Evolutionary conservation across 495 filamentous ascomycete genomes (phyloP).

Genomic region (Aspergillus kassunensis): DNA sequence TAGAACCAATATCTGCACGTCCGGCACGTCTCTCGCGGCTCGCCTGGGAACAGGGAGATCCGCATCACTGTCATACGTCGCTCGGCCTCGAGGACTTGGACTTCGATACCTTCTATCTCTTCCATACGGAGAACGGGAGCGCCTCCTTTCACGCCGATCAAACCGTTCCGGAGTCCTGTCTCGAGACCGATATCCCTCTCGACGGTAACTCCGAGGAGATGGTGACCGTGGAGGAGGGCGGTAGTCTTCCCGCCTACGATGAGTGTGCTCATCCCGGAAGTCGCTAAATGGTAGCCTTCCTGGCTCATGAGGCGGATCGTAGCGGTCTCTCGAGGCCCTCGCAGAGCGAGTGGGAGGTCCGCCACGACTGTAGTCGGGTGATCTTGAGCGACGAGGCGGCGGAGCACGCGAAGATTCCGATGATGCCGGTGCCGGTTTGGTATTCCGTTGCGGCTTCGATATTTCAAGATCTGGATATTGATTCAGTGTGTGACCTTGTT

Average conservation of each 20-base stretch:
- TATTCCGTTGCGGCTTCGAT: slow-evolving; percentile 82
- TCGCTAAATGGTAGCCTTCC: slow-evolving; percentile 40
- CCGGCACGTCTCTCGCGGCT: slow-evolving; percentile 73
- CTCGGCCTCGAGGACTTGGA: slow-evolving; percentile 56
- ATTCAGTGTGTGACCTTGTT: slow-evolving; percentile 4
- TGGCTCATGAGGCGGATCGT: slow-evolving; percentile 39
- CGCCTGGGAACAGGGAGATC: slow-evolving; percentile 70
- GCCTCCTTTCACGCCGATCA: slow-evolving; percentile 55
- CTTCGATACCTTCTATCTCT: slow-evolving; percentile 62
- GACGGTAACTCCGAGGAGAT: slow-evolving; percentile 54
- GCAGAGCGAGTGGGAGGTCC: slow-evolving; percentile 33
- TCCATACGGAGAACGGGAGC: slow-evolving; percentile 64
- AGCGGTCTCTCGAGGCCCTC: slow-evolving; percentile 38
- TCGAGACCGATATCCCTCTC: slow-evolving; percentile 69
- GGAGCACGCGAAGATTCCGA: slow-evolving; percentile 37
- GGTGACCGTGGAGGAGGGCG: slow-evolving; percentile 57
- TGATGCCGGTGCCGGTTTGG: slow-evolving; percentile 44
- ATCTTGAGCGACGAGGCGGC: slow-evolving; percentile 57
- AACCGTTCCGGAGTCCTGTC: slow-evolving; percentile 53
- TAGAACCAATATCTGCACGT: slow-evolving; percentile 81
- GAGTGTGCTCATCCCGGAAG: slow-evolving; percentile 46
- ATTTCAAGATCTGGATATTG: slow-evolving; percentile 76
- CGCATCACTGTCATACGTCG: slow-evolving; percentile 52
- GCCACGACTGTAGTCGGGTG: slow-evolving; percentile 62
- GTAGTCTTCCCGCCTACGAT: slow-evolving; percentile 59